Percentiles rank a stretch among this genome's conserved stretches.
Evolutionary conservation across 179 eudicot species (phyloP).

Genomic region (Pouteria campechiana): DNA sequence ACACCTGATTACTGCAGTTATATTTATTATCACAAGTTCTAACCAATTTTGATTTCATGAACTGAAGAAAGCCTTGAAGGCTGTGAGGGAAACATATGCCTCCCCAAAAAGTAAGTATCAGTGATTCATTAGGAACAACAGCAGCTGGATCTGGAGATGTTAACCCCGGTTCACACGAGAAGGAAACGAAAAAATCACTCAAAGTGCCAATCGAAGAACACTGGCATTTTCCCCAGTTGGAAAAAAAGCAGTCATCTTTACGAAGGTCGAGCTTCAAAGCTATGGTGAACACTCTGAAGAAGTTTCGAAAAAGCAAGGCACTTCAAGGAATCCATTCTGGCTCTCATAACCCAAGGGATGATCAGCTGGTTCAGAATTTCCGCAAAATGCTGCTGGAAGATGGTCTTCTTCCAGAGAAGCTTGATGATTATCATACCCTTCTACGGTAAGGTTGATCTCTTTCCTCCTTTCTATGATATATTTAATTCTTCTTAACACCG

Average conservation of each 20-base stretch:
- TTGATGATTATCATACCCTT: slow-evolving; percentile 36
- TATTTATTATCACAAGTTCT: too few relatives aligned
- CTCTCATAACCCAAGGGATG: slow-evolving; percentile 23
- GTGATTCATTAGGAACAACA: too few relatives aligned
- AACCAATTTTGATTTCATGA: too few relatives aligned
- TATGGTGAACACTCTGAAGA: slow-evolving; percentile 9
- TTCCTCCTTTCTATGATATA: not conserved
- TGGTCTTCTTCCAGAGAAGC: slow-evolving; percentile 9
- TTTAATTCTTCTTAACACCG: not conserved
- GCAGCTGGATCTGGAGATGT: too few relatives aligned
- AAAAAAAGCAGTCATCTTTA: not conserved
- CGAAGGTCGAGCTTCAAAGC: not conserved
- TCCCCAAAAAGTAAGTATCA: too few relatives aligned
- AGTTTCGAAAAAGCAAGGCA: slow-evolving; percentile 10
- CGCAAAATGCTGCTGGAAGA: slow-evolving; percentile 32
- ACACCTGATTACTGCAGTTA: too few relatives aligned
- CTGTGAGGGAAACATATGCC: too few relatives aligned
- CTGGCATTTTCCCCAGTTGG: slow-evolving; percentile 7
- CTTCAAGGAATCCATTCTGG: slow-evolving; percentile 9
- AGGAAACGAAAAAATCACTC: too few relatives aligned
- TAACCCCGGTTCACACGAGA: too few relatives aligned
- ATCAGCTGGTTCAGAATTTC: slow-evolving; percentile 27
- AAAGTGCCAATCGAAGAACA: slow-evolving; percentile 14
- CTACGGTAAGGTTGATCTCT: slow-evolving; percentile 21
- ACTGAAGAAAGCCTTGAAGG: too few relatives aligned